Conservation (phyloP, 2,329 filamentous ascomycete species). For the Parascedosporium putredinis region DNA sequence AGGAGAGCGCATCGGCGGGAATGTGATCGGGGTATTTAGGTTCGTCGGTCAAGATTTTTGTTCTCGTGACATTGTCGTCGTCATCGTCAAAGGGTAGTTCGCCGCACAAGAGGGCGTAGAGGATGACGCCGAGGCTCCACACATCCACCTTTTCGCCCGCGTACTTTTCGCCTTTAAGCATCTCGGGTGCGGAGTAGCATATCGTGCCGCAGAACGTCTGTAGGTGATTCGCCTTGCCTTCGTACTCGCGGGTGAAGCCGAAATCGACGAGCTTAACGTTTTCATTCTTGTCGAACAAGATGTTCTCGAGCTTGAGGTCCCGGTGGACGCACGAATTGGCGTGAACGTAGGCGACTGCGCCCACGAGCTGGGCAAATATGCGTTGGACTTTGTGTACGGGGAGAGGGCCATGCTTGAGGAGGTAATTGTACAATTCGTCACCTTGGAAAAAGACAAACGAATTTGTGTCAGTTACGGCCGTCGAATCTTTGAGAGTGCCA, state of each 20-base stretch:
- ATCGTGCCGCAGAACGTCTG: conserved; percentile 97
- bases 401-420: conserved; percentile 76
- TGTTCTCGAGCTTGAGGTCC: conserved; percentile 87
- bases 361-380: conserved; percentile 91
- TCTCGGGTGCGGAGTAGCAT: conserved; percentile 95
- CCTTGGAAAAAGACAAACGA: too few species aligned
- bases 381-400: conserved; percentile 81
- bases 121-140: conserved; percentile 79
- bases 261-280: conserved; percentile 98
- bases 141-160: conserved; percentile 97
- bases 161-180: conserved; percentile 97
- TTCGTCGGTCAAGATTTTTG: conserved; percentile 74
- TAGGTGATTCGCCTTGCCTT: conserved; percentile 85
- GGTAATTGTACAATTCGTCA: conserved; percentile 94
- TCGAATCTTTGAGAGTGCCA: too few species aligned
- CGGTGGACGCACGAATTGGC: conserved; percentile 92
- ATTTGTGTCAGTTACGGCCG: too few species aligned
- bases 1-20: conserved; percentile 62
- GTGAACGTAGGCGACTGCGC: conserved; percentile 91
- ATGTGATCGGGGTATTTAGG: conserved; percentile 76
- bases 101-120: conserved; percentile 72
- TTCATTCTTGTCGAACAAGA: conserved; percentile 88
- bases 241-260: conserved; percentile 94
- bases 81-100: conserved; percentile 95
- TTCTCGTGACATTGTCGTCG: conserved; percentile 77